Evolutionary conservation across 1,284 basidiomycete genomes (phyloP).

Genomic region (Cryptococcus wingfieldii): DNA sequence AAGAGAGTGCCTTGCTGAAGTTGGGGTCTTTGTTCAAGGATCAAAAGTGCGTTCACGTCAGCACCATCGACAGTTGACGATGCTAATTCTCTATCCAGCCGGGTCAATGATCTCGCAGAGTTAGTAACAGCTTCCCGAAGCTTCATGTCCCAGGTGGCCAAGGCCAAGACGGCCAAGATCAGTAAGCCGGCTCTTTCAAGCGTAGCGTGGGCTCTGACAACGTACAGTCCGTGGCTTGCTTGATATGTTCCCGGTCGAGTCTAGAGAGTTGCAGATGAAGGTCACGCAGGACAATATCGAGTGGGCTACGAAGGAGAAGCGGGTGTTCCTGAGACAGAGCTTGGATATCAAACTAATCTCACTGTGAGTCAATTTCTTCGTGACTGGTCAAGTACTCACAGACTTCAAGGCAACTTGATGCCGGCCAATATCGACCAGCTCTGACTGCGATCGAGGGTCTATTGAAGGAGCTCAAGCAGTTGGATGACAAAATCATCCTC

Average conservation of each 20-base stretch:
- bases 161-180: constrained; percentile 97
- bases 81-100: constrained; percentile 52
- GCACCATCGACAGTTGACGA: not conserved
- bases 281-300: constrained; percentile 86
- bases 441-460: constrained; percentile 77
- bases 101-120: constrained; percentile 77
- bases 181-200: constrained; percentile 55
- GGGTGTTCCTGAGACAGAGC: constrained; percentile 92
- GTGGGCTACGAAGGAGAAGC: constrained; percentile 88
- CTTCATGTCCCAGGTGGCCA: constrained; percentile 92
- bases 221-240: constrained; percentile 79
- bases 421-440: constrained; percentile 71
- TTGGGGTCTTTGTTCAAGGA: constrained; percentile 86
- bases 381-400: not conserved
- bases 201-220: not conserved
- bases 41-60: constrained; percentile 59
- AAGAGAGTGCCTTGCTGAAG: constrained; percentile 79
- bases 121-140: constrained; percentile 80
- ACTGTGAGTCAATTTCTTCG: constrained; percentile 57
- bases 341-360: constrained; percentile 84
- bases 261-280: constrained; percentile 73
- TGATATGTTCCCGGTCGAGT: constrained; percentile 77
- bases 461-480: constrained; percentile 80
- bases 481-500: constrained; percentile 97
- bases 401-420: constrained; percentile 59